These are phyloP conservation scores for Mucor saturninus DNA, from an alignment of 371 early-diverging fungal genomes.

Conservation along the genomic window DNA sequence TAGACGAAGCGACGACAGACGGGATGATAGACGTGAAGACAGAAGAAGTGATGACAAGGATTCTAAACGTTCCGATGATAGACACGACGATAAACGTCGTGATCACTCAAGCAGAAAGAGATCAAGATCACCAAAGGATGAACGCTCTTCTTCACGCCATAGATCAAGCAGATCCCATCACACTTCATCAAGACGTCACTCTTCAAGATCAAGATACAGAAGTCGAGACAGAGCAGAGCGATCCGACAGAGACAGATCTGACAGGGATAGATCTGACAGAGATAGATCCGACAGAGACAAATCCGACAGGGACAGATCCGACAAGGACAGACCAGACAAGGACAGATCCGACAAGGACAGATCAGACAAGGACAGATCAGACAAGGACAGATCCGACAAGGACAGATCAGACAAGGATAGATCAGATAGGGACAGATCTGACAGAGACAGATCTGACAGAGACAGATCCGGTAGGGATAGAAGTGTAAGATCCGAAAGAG, in stretches of 20 bases:
- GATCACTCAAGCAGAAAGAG: conserved; percentile 9
- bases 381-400: neutral
- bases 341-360: neutral
- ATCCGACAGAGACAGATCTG: neutral
- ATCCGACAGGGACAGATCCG: neutral
- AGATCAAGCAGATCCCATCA: conserved; percentile 10
- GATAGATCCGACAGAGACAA: neutral
- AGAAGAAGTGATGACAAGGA: conserved; percentile 8
- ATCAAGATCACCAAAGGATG: conserved; percentile 17
- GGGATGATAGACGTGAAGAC: neutral
- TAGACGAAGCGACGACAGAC: conserved; percentile 13
- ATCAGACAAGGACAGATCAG: neutral
- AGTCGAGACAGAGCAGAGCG: conserved; percentile 15
- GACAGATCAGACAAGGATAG: neutral
- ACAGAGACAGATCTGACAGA: neutral
- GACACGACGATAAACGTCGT: neutral
- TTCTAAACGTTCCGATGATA: neutral
- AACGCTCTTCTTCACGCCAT: conserved; percentile 24
- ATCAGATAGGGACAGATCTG: neutral
- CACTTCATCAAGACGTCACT: conserved; percentile 32
- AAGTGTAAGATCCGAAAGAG: neutral
- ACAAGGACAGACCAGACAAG: neutral
- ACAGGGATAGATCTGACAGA: neutral
- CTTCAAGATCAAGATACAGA: conserved; percentile 34
- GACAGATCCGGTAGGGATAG: neutral